Conservation (phyloP, 495 filamentous ascomycete species). For the Penicillium canariense region DNA sequence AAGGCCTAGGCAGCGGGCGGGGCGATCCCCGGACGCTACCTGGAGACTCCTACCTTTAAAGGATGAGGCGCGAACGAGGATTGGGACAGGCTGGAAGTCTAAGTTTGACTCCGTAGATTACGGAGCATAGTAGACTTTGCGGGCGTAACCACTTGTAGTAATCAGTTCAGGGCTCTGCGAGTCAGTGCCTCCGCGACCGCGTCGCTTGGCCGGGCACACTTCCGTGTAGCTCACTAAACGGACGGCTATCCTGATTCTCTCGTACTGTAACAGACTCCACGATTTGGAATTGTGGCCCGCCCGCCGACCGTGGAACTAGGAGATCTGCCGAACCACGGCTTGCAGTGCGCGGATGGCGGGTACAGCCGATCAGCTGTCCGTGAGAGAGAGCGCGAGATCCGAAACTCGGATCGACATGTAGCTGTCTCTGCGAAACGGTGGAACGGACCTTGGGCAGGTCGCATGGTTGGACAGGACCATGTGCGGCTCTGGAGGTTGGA, state of each 20-base stretch:
- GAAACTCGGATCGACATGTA: neutral
- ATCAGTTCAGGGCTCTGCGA: too few relatives aligned
- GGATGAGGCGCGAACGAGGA: too few relatives aligned
- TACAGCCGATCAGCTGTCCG: neutral
- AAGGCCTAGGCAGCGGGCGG: too few relatives aligned
- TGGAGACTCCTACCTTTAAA: too few relatives aligned
- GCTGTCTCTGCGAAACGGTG: neutral
- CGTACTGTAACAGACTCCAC: neutral
- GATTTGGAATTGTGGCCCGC: slow-evolving; percentile 1
- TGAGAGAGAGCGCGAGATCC: neutral
- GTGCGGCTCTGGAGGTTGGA: slow-evolving; percentile 3
- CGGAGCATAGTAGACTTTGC: too few relatives aligned
- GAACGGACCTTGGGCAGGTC: neutral
- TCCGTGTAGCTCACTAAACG: neutral
- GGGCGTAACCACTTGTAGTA: too few relatives aligned
- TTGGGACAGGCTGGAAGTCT: too few relatives aligned
- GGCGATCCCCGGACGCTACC: too few relatives aligned
- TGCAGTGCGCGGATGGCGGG: neutral
- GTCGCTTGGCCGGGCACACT: neutral
- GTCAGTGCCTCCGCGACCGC: too few relatives aligned
- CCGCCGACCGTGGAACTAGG: neutral
- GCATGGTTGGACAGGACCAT: neutral
- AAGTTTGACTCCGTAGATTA: too few relatives aligned
- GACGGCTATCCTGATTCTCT: neutral
- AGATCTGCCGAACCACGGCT: slow-evolving; percentile 1